phyloP scores from a whole-genome alignment of 2,329 filamentous ascomycete genomes.

The Scytalidium sp. region DNA sequence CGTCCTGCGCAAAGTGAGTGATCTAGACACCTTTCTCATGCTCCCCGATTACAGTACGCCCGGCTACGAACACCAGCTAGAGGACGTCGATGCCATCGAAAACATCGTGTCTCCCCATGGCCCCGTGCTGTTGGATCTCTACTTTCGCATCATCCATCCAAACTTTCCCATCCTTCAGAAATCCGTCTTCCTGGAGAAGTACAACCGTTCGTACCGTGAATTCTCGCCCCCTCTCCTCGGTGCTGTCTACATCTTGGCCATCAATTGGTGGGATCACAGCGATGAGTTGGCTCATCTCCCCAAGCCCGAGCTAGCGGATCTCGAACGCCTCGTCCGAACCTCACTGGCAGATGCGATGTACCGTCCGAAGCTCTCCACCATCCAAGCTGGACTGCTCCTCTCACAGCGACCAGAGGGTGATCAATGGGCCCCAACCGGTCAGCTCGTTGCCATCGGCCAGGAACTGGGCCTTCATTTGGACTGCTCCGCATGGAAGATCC shows the following conservation, averaged over 20 bases:
- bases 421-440: slow-evolving; percentile 81
- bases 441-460: slow-evolving; percentile 82
- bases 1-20: slow-evolving; percentile 71
- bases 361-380: slow-evolving; percentile 75
- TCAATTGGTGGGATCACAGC: slow-evolving; percentile 84
- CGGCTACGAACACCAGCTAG: slow-evolving; percentile 66
- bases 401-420: slow-evolving; percentile 74
- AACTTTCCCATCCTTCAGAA: slow-evolving; percentile 82
- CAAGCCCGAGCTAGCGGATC: slow-evolving; percentile 67
- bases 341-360: slow-evolving; percentile 76
- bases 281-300: slow-evolving; percentile 60
- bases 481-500: slow-evolving; percentile 83
- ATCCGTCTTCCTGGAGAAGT: slow-evolving; percentile 74
- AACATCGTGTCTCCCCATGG: slow-evolving; percentile 73
- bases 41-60: slow-evolving; percentile 71
- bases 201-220: slow-evolving; percentile 67
- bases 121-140: slow-evolving; percentile 73
- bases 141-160: slow-evolving; percentile 78
- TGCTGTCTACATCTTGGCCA: slow-evolving; percentile 78
- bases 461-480: slow-evolving; percentile 88
- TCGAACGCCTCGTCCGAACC: slow-evolving; percentile 71
- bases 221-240: slow-evolving; percentile 76
- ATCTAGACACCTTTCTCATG: slow-evolving; percentile 76
- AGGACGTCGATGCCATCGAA: slow-evolving; percentile 72
- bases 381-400: slow-evolving; percentile 73